Base-by-base conservation (phyloP, 441 rosid genomes). In the Heliophila coronopifolia region DNA sequence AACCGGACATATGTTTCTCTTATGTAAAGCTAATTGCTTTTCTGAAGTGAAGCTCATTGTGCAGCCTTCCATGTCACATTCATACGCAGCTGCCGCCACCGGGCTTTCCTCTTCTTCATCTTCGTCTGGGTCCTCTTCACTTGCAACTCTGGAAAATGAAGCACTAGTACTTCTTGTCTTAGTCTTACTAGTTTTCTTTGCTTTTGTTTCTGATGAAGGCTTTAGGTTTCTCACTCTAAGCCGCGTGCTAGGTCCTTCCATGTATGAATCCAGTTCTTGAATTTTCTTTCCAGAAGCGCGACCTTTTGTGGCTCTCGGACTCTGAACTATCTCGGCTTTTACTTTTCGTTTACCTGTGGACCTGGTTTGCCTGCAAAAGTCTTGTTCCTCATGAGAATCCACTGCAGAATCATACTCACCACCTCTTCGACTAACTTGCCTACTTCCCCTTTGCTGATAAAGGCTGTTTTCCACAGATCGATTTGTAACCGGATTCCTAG, bases 11-110 rank as follows among this genome's bases (percentile, higher is more conserved):
- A 86, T 63, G 61, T 93, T 86, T 65, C 79, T 84, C 59, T 84
- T 89, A 67, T 88, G 96, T 68, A 86, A n/a, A 22, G 33, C 60
- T 25, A 93, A 84, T 64, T 84, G 88, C 58, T 79, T 93, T 66
- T 72, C 85, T 4, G 86, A 40, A 40, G 65, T 58, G 43, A 93
- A 93, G 61, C 88, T 73, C 99, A 93, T 93, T 22, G 67, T 67
- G 76, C 99, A 93, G 8, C 97, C 99, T 22, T 93, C 99, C 36
- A 93, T 63, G 58, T 93, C 92, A 67, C 99, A 93, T 61, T 62
- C 73, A 66, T 73, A 75, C 4, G 31, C 54, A 9, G 10, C 65
- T 39, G 76, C 94, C 40, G 64, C 73, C 28, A 34, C 37, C 8
- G 59, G 71, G 47, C 66, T 76, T 17, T 38, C 33, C 20, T 74